Evolutionary conservation across 1,284 basidiomycete species (phyloP).

Genomic region (Trametes pubescens): DNA sequence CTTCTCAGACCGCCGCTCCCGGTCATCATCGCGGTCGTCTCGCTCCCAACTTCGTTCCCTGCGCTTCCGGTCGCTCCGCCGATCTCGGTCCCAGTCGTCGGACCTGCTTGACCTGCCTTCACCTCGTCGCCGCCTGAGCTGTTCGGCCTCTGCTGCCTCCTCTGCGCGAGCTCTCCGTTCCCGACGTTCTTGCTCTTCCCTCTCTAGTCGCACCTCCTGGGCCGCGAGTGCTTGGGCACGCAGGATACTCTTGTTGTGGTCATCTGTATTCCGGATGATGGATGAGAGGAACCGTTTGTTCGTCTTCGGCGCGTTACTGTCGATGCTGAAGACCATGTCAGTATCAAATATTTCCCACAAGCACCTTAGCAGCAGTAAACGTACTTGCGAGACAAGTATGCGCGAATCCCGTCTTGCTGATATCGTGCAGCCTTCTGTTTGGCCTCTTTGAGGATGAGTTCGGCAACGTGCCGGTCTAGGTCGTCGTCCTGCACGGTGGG

Average conservation of each 20-base stretch:
- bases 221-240: slow-evolving; percentile 80
- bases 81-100: slow-evolving; percentile 40
- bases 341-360: background rate
- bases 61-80: slow-evolving; percentile 41
- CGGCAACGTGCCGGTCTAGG: slow-evolving; percentile 88
- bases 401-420: slow-evolving; percentile 68
- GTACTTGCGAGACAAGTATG: slow-evolving; percentile 63
- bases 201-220: slow-evolving; percentile 70
- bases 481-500: slow-evolving; percentile 79
- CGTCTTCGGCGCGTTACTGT: slow-evolving; percentile 75
- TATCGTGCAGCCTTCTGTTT: slow-evolving; percentile 86
- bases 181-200: slow-evolving; percentile 66
- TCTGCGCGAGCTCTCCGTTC: slow-evolving; percentile 70
- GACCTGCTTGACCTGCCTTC: slow-evolving; percentile 42
- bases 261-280: slow-evolving; percentile 90
- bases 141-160: slow-evolving; percentile 73
- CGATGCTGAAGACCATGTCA: slow-evolving; percentile 27
- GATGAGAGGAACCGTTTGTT: slow-evolving; percentile 92
- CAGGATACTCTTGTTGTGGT: slow-evolving; percentile 88
- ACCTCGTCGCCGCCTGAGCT: slow-evolving; percentile 54
- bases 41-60: slow-evolving; percentile 50
- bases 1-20: slow-evolving; percentile 44
- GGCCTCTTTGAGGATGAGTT: slow-evolving; percentile 89
- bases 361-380: slow-evolving; percentile 33
- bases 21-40: slow-evolving; percentile 53